Conservation (phyloP, 257 asterid species). For the Lycium barbarum region DNA sequence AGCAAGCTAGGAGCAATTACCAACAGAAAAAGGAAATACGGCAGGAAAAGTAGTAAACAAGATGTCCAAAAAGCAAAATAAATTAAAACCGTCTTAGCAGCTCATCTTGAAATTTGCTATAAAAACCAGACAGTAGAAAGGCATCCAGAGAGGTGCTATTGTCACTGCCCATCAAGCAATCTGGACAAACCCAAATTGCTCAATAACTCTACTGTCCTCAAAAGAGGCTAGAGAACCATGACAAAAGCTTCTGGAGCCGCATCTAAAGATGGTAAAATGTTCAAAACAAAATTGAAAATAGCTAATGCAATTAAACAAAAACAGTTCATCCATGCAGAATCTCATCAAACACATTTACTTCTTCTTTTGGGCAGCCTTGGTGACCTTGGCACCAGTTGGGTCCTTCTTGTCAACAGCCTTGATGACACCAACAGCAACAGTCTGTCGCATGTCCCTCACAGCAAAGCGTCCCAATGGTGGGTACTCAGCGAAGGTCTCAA, state of each 20-base stretch:
- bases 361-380: conserved; percentile 66
- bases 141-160: too few relatives aligned
- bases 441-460: conserved; percentile 64
- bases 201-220: too few relatives aligned
- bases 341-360: conserved; percentile 39
- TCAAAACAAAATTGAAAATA: too few relatives aligned
- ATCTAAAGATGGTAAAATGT: too few relatives aligned
- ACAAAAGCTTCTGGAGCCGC: too few relatives aligned
- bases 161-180: too few relatives aligned
- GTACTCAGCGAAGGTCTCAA: conserved; percentile 51
- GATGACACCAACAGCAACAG: conserved; percentile 62
- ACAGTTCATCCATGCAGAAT: neutral
- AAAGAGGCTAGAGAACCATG: too few relatives aligned
- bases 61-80: neutral
- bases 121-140: neutral
- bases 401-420: conserved; percentile 59
- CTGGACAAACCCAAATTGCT: too few relatives aligned
- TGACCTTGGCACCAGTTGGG: conserved; percentile 61
- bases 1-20: neutral
- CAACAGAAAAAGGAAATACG: neutral
- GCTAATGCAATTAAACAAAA: too few relatives aligned
- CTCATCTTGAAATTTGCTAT: neutral
- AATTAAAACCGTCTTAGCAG: neutral
- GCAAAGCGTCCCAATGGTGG: conserved; percentile 63
- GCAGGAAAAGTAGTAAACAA: neutral